Conservation (phyloP, 129 eudicot genomes). For the Ambrosia trifida region DNA sequence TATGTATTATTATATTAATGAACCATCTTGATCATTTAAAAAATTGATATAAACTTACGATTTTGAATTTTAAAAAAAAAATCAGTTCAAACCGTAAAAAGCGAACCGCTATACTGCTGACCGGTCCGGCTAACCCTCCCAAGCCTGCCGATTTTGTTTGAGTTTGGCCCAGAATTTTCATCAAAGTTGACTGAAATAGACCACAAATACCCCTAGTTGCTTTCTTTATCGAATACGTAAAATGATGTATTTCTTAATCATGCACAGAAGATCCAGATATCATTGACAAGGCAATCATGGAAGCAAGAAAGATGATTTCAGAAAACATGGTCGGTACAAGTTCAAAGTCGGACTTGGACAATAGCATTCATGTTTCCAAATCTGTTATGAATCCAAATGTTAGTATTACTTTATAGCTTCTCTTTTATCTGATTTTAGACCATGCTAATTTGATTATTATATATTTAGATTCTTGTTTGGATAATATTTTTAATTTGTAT, state of each 20-base stretch:
- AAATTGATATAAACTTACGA: background rate
- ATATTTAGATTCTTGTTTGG: background rate
- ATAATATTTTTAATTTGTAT: background rate
- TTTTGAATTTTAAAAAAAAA: background rate
- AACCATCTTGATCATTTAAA: background rate
- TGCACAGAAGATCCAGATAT: conserved; percentile 49
- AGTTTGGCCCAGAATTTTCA: background rate
- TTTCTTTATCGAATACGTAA: background rate
- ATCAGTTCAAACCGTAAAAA: background rate
- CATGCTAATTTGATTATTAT: conserved; percentile 5
- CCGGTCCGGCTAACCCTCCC: background rate
- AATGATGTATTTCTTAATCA: background rate
- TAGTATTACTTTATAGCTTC: conserved; percentile 28
- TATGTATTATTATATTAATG: background rate
- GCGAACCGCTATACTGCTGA: background rate
- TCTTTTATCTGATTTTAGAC: background rate
- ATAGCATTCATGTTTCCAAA: conserved; percentile 29
- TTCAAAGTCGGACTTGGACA: conserved; percentile 51
- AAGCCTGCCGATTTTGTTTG: background rate
- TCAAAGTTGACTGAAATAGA: background rate
- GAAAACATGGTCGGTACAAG: conserved; percentile 63
- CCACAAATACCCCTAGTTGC: background rate
- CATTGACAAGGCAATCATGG: conserved; percentile 52
- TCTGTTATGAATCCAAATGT: conserved; percentile 45
- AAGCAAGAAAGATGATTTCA: conserved; percentile 77